Percentiles rank a stretch among this genome's conserved stretches.
Conservation (phyloP, 768 basidiomycete species). For the Dendrothele bispora region DNA sequence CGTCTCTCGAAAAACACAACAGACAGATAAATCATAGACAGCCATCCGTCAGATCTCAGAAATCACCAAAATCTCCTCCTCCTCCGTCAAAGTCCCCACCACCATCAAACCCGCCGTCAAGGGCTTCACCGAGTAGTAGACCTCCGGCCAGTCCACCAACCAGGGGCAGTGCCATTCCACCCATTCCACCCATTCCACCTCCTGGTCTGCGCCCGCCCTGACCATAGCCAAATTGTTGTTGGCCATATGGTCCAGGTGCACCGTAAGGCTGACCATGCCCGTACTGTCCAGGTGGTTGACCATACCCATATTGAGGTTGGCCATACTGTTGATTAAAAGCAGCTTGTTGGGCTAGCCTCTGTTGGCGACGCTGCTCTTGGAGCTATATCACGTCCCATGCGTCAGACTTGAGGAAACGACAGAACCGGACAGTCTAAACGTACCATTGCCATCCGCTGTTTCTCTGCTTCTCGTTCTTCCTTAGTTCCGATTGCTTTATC, state of each 20-base stretch:
- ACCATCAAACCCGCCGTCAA: slow-evolving; percentile 18
- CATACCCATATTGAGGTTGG: not conserved
- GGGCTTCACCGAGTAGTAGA: slow-evolving; percentile 26
- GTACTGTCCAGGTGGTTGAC: slow-evolving; percentile 19
- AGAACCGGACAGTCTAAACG: not conserved
- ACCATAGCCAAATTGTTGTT: slow-evolving; percentile 22
- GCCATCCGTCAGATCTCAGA: slow-evolving; percentile 4
- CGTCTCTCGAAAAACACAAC: too few species aligned
- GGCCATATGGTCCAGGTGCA: slow-evolving; percentile 26
- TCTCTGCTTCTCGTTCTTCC: slow-evolving; percentile 56
- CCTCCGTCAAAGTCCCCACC: slow-evolving; percentile 21
- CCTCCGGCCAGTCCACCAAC: slow-evolving; percentile 51
- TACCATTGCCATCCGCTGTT: slow-evolving; percentile 30
- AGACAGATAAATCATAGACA: slow-evolving; percentile 14
- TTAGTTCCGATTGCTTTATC: slow-evolving; percentile 65
- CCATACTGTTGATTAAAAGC: slow-evolving; percentile 6
- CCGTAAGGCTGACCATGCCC: slow-evolving; percentile 13
- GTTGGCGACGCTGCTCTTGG: slow-evolving; percentile 33
- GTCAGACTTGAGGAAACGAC: not conserved
- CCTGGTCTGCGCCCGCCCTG: slow-evolving; percentile 16
- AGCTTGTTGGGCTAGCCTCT: slow-evolving; percentile 13
- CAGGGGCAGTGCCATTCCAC: slow-evolving; percentile 38
- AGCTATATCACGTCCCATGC: slow-evolving; percentile 24
- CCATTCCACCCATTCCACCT: slow-evolving; percentile 14
- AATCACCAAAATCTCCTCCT: slow-evolving; percentile 18